Percentiles rank a stretch among this genome's conserved stretches.
Evolutionary conservation across 2,329 filamentous ascomycete species (phyloP).

Genomic region (Phialophora tarda): DNA sequence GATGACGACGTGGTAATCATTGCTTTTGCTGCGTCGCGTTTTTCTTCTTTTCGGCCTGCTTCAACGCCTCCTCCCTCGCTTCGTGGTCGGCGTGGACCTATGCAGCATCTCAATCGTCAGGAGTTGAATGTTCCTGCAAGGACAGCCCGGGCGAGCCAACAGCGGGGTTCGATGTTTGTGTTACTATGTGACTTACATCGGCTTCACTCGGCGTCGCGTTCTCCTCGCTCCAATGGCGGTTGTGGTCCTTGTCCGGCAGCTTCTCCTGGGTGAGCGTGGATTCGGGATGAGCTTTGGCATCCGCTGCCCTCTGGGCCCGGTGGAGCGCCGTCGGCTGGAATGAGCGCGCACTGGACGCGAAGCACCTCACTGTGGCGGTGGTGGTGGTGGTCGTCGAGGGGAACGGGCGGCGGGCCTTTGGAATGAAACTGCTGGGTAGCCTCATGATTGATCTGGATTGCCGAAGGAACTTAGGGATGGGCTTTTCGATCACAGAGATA

Average conservation of each 20-base stretch:
- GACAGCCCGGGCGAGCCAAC: not conserved
- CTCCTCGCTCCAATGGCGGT: slow-evolving; percentile 32
- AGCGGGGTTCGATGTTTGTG: not conserved
- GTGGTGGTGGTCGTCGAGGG: not conserved
- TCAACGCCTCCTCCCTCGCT: not conserved
- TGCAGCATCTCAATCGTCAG: not conserved
- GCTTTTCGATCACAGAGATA: not conserved
- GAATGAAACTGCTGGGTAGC: not conserved
- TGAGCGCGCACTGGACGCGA: slow-evolving; percentile 1
- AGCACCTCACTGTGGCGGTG: slow-evolving; percentile 6
- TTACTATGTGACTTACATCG: slow-evolving; percentile 28
- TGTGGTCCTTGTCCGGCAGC: slow-evolving; percentile 26
- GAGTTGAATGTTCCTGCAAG: not conserved
- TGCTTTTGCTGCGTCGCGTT: not conserved
- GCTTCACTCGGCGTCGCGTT: slow-evolving; percentile 33
- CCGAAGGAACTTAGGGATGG: not conserved
- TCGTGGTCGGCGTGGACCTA: slow-evolving; percentile 22
- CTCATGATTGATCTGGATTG: not conserved
- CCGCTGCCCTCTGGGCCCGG: slow-evolving; percentile 29
- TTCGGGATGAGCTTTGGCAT: slow-evolving; percentile 32
- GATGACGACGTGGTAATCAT: not conserved
- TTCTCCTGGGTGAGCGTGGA: slow-evolving; percentile 28
- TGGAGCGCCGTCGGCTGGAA: slow-evolving; percentile 27
- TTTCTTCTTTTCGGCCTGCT: not conserved
- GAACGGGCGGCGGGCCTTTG: not conserved